Base-by-base conservation (phyloP, 1,139 yeast species). In the Hyphopichia khmerensis region DNA sequence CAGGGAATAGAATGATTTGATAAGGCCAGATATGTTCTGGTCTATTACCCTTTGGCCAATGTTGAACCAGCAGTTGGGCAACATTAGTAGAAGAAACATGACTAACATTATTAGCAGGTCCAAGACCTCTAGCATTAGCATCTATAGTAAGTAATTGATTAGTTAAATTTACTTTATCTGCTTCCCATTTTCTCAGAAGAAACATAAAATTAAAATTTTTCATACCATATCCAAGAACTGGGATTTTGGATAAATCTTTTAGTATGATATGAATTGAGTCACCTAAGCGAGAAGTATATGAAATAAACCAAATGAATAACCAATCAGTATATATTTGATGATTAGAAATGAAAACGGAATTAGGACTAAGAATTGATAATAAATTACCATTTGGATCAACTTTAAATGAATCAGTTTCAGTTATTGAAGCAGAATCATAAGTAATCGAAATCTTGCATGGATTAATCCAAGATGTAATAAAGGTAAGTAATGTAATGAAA, bases 311-410 rank as follows among this genome's bases (percentile, higher is more conserved):
- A 43, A 90, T 58, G 56, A 80, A 90, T 16, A 88, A 75, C 99
- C 99, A 93, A 62, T 93, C 99, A 3, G 95, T 83, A 59, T 93
- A 91, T 18, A 91, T 84, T 64, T 91, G 98, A 63, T 93, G 99
- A 59, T 93, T 93, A 16, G 95, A 80, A 33, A 88, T 82, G 41
- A 84, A 55, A 3, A 88, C 76, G 1, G 90, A 79, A 40, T 83
- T 73, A 9, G 76, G 74, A 11, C 69, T 62, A 15, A 82, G 55
- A 3, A 51, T 48, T 16, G 70, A 55, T 17, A 57, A 49, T 15
- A 77, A 46, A 19, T 65, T 49, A 1, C 70, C 69, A 19, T 51
- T 48, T 3, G 48, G 39, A 21, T 57, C 54, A 9, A 51, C 52
- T 11, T 45, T 50, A 39, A 60, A 60, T 11, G 47, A 44, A 39